phyloP scores from a whole-genome alignment of 2,329 filamentous ascomycete species.

The Neonectria magnoliae region DNA sequence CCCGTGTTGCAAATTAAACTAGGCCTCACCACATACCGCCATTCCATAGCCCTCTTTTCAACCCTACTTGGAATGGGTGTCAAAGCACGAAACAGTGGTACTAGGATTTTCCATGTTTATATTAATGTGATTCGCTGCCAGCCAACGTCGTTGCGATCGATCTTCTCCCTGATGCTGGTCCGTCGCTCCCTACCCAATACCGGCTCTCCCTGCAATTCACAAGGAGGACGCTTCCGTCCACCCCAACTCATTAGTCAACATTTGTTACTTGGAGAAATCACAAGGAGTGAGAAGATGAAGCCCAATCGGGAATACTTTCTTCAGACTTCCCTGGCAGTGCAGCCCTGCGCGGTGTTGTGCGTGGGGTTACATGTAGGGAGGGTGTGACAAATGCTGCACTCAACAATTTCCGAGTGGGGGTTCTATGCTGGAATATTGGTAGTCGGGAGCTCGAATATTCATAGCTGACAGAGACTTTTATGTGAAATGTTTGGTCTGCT shows the following conservation, averaged over 20 bases:
- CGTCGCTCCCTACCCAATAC: no score
- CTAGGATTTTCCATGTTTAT: not conserved
- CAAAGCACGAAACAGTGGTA: not conserved
- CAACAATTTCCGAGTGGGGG: not conserved
- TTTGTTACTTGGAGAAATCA: no score
- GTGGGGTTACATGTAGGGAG: not conserved
- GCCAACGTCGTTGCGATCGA: no score
- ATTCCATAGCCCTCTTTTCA: not conserved
- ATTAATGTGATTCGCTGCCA: not conserved
- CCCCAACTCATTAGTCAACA: no score
- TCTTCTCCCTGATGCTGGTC: no score
- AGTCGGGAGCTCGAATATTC: not conserved
- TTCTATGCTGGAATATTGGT: not conserved
- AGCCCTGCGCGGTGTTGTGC: not conserved
- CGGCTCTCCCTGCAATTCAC: no score
- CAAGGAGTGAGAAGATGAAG: no score
- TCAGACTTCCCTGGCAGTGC: not conserved
- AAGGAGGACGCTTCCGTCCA: no score
- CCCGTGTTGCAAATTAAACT: not conserved
- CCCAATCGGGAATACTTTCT: not conserved
- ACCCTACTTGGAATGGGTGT: not conserved
- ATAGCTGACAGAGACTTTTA: not conserved
- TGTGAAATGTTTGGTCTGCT: not conserved
- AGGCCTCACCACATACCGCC: not conserved
- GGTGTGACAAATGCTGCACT: not conserved